These are phyloP conservation scores for Penicillium steckii DNA, from an alignment of 495 filamentous ascomycete species.

Conservation along the genomic window DNA sequence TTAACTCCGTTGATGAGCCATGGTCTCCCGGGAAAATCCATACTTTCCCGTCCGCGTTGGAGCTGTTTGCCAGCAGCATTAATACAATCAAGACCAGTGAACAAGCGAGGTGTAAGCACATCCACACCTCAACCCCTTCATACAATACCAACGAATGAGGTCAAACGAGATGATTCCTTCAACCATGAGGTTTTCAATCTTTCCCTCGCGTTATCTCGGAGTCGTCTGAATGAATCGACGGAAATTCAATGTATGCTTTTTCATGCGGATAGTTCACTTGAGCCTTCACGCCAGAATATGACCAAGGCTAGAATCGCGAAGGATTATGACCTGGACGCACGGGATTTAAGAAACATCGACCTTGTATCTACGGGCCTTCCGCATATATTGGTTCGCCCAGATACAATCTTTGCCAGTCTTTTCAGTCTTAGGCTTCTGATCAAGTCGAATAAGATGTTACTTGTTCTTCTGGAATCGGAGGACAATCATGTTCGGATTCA, in stretches of 20 bases:
- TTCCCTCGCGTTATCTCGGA: slow-evolving; percentile 17
- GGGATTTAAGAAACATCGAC: slow-evolving; percentile 30
- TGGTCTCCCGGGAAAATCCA: not conserved
- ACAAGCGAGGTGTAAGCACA: not conserved
- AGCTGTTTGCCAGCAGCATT: not conserved
- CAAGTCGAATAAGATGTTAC: slow-evolving; percentile 22
- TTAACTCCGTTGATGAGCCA: not conserved
- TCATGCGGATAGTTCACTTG: slow-evolving; percentile 2
- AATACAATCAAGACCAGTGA: not conserved
- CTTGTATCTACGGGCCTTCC: slow-evolving; percentile 28
- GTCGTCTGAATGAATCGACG: slow-evolving; percentile 22
- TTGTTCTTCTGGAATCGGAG: slow-evolving; percentile 20
- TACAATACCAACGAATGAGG: not conserved
- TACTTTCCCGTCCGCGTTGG: not conserved
- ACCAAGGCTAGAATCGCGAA: slow-evolving; percentile 25
- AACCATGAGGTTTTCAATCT: slow-evolving; percentile 19
- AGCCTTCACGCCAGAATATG: slow-evolving; percentile 1
- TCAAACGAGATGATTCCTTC: not conserved
- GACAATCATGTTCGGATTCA: slow-evolving; percentile 15
- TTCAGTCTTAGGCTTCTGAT: slow-evolving; percentile 32
- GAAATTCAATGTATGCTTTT: slow-evolving; percentile 18
- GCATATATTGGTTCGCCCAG: slow-evolving; percentile 29
- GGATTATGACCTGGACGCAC: slow-evolving; percentile 20
- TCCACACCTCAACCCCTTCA: not conserved
- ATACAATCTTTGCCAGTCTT: slow-evolving; percentile 28